These are phyloP conservation scores for Xylaria flabelliformis DNA, from an alignment of 495 filamentous ascomycete species.

Conservation along the genomic window DNA sequence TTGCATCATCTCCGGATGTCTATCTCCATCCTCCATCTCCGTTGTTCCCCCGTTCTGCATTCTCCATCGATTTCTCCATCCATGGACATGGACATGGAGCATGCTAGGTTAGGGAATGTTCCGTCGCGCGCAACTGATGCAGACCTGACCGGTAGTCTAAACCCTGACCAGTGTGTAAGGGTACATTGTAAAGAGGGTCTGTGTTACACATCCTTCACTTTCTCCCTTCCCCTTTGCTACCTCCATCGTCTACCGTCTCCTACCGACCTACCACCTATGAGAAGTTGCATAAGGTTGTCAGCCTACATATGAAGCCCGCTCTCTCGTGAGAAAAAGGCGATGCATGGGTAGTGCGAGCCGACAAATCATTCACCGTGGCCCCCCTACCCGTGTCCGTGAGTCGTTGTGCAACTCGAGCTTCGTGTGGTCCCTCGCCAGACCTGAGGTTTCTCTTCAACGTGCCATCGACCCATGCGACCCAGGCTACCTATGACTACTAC, in stretches of 20 bases:
- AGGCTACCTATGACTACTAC: neutral
- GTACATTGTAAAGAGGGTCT: constrained; percentile 2
- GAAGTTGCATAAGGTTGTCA: constrained; percentile 27
- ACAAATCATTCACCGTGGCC: constrained; percentile 19
- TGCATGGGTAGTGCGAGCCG: constrained; percentile 14
- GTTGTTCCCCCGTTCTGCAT: neutral
- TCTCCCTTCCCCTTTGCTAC: neutral
- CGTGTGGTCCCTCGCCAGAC: constrained; percentile 17
- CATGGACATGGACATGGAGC: neutral
- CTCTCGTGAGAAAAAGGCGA: constrained; percentile 19
- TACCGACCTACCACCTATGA: neutral
- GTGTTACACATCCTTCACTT: constrained; percentile 24
- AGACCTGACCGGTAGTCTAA: neutral
- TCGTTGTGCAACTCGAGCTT: constrained; percentile 27
- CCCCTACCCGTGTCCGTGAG: constrained; percentile 24
- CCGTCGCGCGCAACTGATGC: constrained; percentile 3
- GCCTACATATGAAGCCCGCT: constrained; percentile 25
- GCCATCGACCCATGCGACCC: constrained; percentile 23
- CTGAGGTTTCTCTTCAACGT: constrained; percentile 23
- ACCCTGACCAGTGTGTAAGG: constrained; percentile 11
- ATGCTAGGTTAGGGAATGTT: neutral
- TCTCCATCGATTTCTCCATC: neutral
- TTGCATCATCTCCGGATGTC: neutral
- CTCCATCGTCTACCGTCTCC: constrained; percentile 13
- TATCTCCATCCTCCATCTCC: constrained; percentile 8